Percentiles rank a stretch among this genome's conserved stretches.
These are phyloP conservation scores for Pseudopediastrum boryanum DNA, from an alignment of 139 green algal genomes.

Conservation along the genomic window DNA sequence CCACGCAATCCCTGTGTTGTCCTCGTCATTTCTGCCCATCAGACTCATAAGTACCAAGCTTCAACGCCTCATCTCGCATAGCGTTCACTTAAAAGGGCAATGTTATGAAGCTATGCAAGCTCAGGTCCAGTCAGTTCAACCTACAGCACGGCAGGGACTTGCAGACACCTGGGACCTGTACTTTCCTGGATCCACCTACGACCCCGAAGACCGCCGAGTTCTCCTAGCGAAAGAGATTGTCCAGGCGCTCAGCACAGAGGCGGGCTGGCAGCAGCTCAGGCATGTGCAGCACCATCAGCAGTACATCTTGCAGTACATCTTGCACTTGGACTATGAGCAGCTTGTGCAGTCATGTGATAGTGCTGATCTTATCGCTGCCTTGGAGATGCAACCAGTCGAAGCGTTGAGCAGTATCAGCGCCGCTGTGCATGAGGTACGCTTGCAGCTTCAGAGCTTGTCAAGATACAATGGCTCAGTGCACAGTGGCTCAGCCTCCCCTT, in stretches of 20 bases:
- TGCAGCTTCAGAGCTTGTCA: too few species aligned
- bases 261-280: constrained; percentile 38
- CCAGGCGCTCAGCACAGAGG: constrained; percentile 1
- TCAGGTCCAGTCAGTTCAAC: too few species aligned
- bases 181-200: constrained; percentile 42
- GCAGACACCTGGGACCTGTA: constrained; percentile 61
- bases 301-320: background rate
- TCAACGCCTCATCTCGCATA: too few species aligned
- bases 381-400: constrained; percentile 61
- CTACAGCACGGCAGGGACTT: too few species aligned
- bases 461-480: too few species aligned
- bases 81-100: too few species aligned
- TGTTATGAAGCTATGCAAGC: too few species aligned
- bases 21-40: too few species aligned
- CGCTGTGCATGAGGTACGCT: constrained; percentile 58
- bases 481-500: too few species aligned
- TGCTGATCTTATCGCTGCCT: constrained; percentile 57
- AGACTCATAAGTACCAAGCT: too few species aligned
- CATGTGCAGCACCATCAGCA: background rate
- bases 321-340: constrained; percentile 47
- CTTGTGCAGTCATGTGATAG: constrained; percentile 34
- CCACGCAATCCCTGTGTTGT: too few species aligned
- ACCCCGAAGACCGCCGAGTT: constrained; percentile 46
- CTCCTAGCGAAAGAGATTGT: constrained; percentile 49
- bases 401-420: constrained; percentile 61